A percentile compares a stretch with the other conserved stretches of the same genome.
Evolutionary conservation across 2,329 filamentous ascomycete genomes (phyloP).

Genomic region (Cryphonectria nitschkei): DNA sequence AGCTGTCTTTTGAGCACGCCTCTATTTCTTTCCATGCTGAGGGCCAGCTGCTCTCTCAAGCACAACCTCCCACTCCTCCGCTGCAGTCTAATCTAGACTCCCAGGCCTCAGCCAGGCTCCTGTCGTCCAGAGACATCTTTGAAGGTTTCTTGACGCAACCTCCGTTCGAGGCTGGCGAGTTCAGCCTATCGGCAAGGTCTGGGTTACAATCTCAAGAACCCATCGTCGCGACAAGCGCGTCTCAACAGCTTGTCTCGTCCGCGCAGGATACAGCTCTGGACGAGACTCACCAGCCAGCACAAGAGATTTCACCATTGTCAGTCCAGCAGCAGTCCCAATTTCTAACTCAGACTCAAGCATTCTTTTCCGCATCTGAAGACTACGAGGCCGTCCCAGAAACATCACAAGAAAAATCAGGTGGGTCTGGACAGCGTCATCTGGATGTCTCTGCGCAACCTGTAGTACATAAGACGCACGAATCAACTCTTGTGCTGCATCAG

Average conservation of each 20-base stretch:
- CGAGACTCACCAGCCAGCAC: constrained; percentile 28
- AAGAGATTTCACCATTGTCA: constrained; percentile 22
- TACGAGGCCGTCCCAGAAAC: constrained; percentile 26
- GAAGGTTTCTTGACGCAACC: constrained; percentile 27
- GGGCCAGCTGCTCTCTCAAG: neutral
- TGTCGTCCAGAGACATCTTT: constrained; percentile 8
- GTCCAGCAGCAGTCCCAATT: constrained; percentile 13
- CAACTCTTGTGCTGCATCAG: constrained; percentile 1
- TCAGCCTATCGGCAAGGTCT: neutral
- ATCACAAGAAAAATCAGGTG: constrained; percentile 2
- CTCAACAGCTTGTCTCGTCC: constrained; percentile 5
- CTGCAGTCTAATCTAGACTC: neutral
- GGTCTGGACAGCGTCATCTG: neutral
- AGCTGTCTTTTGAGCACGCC: constrained; percentile 21
- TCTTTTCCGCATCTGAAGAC: constrained; percentile 25
- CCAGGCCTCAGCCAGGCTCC: neutral
- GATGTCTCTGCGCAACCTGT: neutral
- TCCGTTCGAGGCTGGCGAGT: constrained; percentile 19
- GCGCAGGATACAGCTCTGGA: constrained; percentile 13
- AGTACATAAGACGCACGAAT: neutral
- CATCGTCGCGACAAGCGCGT: neutral
- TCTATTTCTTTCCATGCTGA: constrained; percentile 1
- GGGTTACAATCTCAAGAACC: neutral
- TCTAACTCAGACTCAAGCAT: constrained; percentile 21
- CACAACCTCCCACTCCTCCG: neutral